These are phyloP conservation scores for Pachysandra terminalis DNA, from an alignment of 164 flowering plant species.

Conservation along the genomic window DNA sequence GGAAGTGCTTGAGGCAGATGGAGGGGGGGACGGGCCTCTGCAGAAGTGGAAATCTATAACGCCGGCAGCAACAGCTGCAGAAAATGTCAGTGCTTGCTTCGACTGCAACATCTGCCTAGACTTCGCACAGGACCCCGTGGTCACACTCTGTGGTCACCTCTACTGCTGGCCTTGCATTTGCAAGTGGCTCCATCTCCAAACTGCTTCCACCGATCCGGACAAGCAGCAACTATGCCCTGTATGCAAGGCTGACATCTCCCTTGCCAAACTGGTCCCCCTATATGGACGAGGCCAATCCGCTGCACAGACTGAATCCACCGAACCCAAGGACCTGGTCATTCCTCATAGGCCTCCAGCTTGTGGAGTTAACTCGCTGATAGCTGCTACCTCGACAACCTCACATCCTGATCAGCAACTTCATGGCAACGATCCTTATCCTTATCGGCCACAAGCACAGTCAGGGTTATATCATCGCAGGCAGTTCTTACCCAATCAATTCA, in stretches of 20 bases:
- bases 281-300: constrained; percentile 53
- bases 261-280: constrained; percentile 63
- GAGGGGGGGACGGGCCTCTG: constrained; percentile 14
- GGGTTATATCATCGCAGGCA: constrained; percentile 33
- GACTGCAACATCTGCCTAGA: constrained; percentile 88
- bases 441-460: too few relatives aligned
- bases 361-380: constrained; percentile 17
- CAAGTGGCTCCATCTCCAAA: constrained; percentile 62
- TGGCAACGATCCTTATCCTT: constrained; percentile 19
- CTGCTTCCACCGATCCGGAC: constrained; percentile 24
- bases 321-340: constrained; percentile 21
- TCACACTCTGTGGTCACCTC: constrained; percentile 84
- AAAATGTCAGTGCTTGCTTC: constrained; percentile 35
- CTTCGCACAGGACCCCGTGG: constrained; percentile 69
- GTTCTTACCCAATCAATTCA: constrained; percentile 21
- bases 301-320: constrained; percentile 15
- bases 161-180: constrained; percentile 93
- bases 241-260: constrained; percentile 59
- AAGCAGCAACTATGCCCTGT: constrained; percentile 54
- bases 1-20: constrained; percentile 15
- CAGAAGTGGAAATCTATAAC: constrained; percentile 32
- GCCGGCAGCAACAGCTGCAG: constrained; percentile 18
- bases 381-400: constrained; percentile 2
- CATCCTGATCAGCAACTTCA: constrained; percentile 17
- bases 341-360: constrained; percentile 54